phyloP scores from a whole-genome alignment of 73 alveolate genomes.

The Halteria grandinella region DNA sequence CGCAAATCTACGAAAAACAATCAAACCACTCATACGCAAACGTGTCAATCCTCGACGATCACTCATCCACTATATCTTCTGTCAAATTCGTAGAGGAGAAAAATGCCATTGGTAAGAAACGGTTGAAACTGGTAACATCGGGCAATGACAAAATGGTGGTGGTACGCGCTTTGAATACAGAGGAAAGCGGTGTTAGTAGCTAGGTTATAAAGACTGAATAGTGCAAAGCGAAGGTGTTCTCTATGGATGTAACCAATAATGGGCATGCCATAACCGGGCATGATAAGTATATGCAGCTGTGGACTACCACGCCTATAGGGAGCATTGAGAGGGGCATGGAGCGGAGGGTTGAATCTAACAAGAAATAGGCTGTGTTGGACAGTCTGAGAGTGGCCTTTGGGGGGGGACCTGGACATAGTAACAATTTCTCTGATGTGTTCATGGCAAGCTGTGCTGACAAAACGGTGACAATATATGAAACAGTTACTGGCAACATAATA shows the following conservation, averaged over 20 bases:
- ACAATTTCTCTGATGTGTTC: no score
- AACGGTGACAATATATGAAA: slow-evolving; percentile 59
- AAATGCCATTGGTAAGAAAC: slow-evolving; percentile 24
- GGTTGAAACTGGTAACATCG: slow-evolving; percentile 69
- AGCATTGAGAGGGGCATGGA: slow-evolving; percentile 56
- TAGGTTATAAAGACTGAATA: slow-evolving; percentile 52
- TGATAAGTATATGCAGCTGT: slow-evolving; percentile 26
- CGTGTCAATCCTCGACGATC: slow-evolving; percentile 75
- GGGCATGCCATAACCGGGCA: slow-evolving; percentile 40
- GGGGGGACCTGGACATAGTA: no score
- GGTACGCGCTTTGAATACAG: slow-evolving; percentile 66
- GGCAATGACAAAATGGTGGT: slow-evolving; percentile 82
- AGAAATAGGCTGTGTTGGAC: slow-evolving; percentile 44
- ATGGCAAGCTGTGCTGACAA: slow-evolving; percentile 50
- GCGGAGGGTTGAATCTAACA: slow-evolving; percentile 10
- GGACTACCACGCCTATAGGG: no score
- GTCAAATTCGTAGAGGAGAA: slow-evolving; percentile 69
- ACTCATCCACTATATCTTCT: slow-evolving; percentile 75
- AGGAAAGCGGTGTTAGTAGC: slow-evolving; percentile 10
- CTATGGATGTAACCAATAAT: slow-evolving; percentile 46
- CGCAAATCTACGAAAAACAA: slow-evolving; percentile 19
- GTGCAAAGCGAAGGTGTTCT: slow-evolving; percentile 20
- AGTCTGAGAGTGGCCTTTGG: slow-evolving; percentile 14
- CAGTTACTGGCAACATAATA: slow-evolving; percentile 53
- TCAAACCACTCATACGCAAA: slow-evolving; percentile 41